Evolutionary conservation across 2,329 filamentous ascomycete genomes (phyloP).

Genomic region (Arthrobotrys iridis): DNA sequence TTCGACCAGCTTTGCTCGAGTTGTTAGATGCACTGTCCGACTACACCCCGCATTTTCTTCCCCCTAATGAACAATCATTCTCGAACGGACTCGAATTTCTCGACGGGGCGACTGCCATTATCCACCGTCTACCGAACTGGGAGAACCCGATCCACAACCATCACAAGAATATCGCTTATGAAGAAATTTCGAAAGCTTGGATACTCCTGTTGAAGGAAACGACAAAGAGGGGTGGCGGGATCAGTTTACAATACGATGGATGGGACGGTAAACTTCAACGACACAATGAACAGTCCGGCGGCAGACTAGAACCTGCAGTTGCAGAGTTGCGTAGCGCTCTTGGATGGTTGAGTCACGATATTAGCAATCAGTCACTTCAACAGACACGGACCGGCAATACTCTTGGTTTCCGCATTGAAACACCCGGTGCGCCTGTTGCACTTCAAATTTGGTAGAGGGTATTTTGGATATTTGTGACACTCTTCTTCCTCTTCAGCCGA

Average conservation of each 20-base stretch:
- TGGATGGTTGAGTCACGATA: constrained; percentile 51
- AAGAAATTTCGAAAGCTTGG: constrained; percentile 95
- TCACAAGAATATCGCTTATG: constrained; percentile 94
- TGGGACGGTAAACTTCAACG: constrained; percentile 90
- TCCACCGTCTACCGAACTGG: constrained; percentile 91
- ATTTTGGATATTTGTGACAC: neutral
- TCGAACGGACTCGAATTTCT: constrained; percentile 85
- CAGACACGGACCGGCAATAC: constrained; percentile 47
- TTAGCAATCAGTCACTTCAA: constrained; percentile 32
- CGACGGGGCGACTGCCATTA: constrained; percentile 86
- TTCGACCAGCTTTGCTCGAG: constrained; percentile 80
- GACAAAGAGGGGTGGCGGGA: constrained; percentile 87
- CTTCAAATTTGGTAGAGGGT: constrained; percentile 57
- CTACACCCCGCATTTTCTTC: constrained; percentile 94
- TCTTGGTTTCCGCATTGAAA: constrained; percentile 56
- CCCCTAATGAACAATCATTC: constrained; percentile 86
- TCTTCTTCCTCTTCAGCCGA: neutral
- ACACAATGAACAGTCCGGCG: constrained; percentile 87
- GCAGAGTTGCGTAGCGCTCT: constrained; percentile 59
- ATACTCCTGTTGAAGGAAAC: constrained; percentile 89
- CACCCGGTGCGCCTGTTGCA: constrained; percentile 56
- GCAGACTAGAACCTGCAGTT: constrained; percentile 81
- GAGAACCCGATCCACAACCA: constrained; percentile 86
- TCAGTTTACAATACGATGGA: constrained; percentile 84
- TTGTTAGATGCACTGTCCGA: constrained; percentile 90